phyloP scores from a whole-genome alignment of 1,139 yeast genomes.

The Pichia sp. region DNA sequence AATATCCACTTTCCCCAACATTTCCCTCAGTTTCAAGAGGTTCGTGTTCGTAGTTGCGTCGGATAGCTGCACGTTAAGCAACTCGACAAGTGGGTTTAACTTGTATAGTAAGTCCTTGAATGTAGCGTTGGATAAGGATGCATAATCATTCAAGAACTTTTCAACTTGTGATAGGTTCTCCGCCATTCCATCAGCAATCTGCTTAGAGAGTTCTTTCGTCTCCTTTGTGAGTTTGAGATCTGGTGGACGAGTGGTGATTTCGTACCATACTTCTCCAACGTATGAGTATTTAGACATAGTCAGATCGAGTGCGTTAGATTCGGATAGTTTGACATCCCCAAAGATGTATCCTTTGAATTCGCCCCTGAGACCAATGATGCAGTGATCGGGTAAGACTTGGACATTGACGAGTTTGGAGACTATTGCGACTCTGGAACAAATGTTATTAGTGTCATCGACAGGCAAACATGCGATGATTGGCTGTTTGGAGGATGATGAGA shows the following conservation, averaged over 20 bases:
- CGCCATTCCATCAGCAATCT: slow-evolving; percentile 3
- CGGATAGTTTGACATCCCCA: not conserved
- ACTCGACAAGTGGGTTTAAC: slow-evolving; percentile 61
- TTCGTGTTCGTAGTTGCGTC: slow-evolving; percentile 17
- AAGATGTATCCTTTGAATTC: slow-evolving; percentile 2
- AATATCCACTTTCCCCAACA: slow-evolving; percentile 32
- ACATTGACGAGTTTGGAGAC: slow-evolving; percentile 8
- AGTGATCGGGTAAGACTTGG: slow-evolving; percentile 4
- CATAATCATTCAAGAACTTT: slow-evolving; percentile 15
- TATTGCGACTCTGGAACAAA: not conserved
- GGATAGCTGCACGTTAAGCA: slow-evolving; percentile 48
- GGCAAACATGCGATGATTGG: slow-evolving; percentile 15
- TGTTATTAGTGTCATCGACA: not conserved
- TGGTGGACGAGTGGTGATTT: not conserved
- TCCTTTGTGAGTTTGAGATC: not conserved
- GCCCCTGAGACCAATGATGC: slow-evolving; percentile 11
- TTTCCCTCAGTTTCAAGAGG: slow-evolving; percentile 18
- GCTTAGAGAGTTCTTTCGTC: not conserved
- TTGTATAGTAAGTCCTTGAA: slow-evolving; percentile 41
- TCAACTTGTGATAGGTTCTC: not conserved
- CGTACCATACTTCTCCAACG: slow-evolving; percentile 8
- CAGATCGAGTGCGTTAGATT: not conserved
- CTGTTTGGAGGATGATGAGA: not conserved
- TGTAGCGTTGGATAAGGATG: slow-evolving; percentile 14
- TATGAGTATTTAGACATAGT: not conserved